Evolutionary conservation across 2,329 filamentous ascomycete genomes (phyloP), one percentile per base, ranked within the genome.

Genomic region (Gremmenia infestans): DNA sequence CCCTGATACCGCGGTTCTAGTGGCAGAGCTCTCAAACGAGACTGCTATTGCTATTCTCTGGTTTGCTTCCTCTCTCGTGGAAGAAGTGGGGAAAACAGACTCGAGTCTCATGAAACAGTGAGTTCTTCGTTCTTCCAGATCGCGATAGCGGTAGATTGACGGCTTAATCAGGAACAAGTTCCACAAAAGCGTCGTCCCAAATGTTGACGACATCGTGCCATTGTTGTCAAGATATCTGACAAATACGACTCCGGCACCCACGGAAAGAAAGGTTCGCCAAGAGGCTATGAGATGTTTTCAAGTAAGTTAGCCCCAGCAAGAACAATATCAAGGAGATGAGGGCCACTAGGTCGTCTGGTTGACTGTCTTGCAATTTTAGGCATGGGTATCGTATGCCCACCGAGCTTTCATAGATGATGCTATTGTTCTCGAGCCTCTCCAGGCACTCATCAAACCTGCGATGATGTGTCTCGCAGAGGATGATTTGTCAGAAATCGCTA

Each of bases 371-470:
- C 28, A 32, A 39, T 56, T 37, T 12, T 53, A 88, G 85, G 80
- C 86, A 4, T 93, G 88, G 88, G 79, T 91, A 35, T 78, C 83
- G 63, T 91, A 91, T 66, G 85, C 84, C 5, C 87, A 91, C 64
- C 80, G 82, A 36, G 77, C 81, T 28, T 83, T 84, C 50, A 74
- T 80, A 3, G 78, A 80, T 47, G 79, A 81, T 36, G 78, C 78
- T 15, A 75, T 80, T 15, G 75, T 87, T 35, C 73, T 87, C 2
- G 73, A 78, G 17, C 76, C 81, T 17, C 75, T 92, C 14, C 81
- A 81, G 35, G 75, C 78, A 2, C 73, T 91, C 4, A 78, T 87
- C 2, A 76, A 79, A 32, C 76, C 80, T 4, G 79, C 83, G 22
- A 79, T 91, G 23, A 72, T 78, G 25, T 85, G 83, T 47, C 73